A percentile compares a stretch with the other conserved stretches of the same genome.
These are phyloP conservation scores for Phoenix roebelenii DNA, from an alignment of 176 grass and related monocot genomes.

Conservation along the genomic window DNA sequence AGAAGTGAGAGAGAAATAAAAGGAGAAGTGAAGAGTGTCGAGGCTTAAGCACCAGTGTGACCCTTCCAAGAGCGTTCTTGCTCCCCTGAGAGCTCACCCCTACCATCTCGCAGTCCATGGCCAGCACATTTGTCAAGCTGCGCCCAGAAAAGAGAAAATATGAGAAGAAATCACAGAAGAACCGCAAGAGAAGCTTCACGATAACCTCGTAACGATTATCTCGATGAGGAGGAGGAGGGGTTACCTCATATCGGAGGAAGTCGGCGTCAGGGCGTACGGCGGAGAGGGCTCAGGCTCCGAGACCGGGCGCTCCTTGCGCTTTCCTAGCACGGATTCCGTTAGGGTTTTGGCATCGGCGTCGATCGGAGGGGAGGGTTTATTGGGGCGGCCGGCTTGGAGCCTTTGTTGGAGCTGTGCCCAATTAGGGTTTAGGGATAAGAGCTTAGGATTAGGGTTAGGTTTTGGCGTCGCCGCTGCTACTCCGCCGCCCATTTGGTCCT, in stretches of 20 bases:
- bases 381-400: constrained; percentile 31
- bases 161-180: constrained; percentile 5
- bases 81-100: constrained; percentile 46
- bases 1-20: too few species aligned
- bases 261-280: constrained; percentile 34
- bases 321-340: constrained; percentile 11
- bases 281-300: background rate
- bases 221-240: background rate
- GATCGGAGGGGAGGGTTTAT: constrained; percentile 22
- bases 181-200: too few species aligned
- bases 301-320: constrained; percentile 2
- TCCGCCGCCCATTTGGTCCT: background rate
- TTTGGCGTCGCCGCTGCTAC: constrained; percentile 4
- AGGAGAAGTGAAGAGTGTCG: too few species aligned
- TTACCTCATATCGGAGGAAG: constrained; percentile 58
- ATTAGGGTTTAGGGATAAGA: constrained; percentile 58
- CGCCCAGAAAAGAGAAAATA: background rate
- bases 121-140: constrained; percentile 72
- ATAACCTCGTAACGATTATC: background rate
- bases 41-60: constrained; percentile 49
- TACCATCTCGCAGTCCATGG: constrained; percentile 93
- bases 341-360: constrained; percentile 19
- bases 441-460: constrained; percentile 15
- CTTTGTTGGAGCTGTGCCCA: constrained; percentile 82
- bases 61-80: constrained; percentile 73